Percentiles rank a stretch among this genome's conserved stretches.
Evolutionary conservation across 2,329 filamentous ascomycete genomes (phyloP).

Genomic region (Fusarium sarcochroum): DNA sequence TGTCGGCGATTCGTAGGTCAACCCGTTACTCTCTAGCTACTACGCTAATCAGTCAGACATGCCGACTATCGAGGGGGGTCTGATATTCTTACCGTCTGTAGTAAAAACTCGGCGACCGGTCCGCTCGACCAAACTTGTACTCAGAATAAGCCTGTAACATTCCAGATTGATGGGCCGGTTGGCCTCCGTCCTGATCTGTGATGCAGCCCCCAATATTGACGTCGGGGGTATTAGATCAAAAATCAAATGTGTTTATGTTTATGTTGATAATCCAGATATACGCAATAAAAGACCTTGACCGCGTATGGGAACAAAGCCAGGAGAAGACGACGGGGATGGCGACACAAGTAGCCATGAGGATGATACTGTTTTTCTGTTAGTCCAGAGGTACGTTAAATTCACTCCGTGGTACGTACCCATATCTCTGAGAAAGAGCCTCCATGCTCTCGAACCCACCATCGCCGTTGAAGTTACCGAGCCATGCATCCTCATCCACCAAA

Average conservation of each 20-base stretch:
- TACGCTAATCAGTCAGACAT: constrained; percentile 9
- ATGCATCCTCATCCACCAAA: background rate
- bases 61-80: constrained; percentile 31
- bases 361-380: background rate
- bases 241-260: too few relatives aligned
- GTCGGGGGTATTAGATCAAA: too few relatives aligned
- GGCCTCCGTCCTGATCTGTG: background rate
- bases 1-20: constrained; percentile 13
- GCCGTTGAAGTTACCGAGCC: background rate
- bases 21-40: background rate
- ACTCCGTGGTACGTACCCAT: background rate
- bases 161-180: constrained; percentile 31
- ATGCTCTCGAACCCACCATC: constrained; percentile 1
- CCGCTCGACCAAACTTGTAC: constrained; percentile 32
- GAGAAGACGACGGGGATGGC: background rate
- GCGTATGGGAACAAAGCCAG: background rate
- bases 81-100: constrained; percentile 28
- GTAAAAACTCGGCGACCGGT: constrained; percentile 27
- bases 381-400: too few relatives aligned
- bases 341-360: background rate
- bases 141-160: constrained; percentile 23
- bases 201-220: background rate
- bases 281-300: background rate
- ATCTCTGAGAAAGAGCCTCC: background rate
- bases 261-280: constrained; percentile 2